phyloP scores from a whole-genome alignment of 73 alveolate genomes.

The Symbiodinium pilosum region DNA sequence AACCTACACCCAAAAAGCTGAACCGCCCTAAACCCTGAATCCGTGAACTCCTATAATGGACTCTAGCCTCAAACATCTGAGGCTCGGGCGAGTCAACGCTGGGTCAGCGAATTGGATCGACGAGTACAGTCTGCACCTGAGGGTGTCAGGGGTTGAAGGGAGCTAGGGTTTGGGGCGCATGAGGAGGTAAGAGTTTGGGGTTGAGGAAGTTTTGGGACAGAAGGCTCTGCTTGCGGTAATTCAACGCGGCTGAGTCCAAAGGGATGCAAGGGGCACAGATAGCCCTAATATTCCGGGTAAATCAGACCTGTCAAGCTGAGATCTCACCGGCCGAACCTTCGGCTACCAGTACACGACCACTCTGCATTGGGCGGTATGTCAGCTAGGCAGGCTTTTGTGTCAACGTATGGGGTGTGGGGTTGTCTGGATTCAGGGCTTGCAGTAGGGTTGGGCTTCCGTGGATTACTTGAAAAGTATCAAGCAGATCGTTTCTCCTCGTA shows the following conservation, averaged over 20 bases:
- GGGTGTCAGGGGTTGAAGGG: too few species aligned
- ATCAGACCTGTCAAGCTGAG: too few species aligned
- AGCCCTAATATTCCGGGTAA: too few species aligned
- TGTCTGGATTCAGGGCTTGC: neutral
- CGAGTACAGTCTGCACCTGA: neutral
- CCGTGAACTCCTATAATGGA: neutral
- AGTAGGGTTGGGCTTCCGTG: too few species aligned
- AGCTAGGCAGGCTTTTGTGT: constrained; percentile 32
- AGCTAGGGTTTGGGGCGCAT: too few species aligned
- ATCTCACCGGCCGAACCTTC: neutral
- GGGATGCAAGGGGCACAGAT: too few species aligned
- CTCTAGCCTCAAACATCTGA: neutral
- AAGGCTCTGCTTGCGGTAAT: too few species aligned
- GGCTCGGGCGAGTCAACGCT: neutral
- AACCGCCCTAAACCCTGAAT: neutral
- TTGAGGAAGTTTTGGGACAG: too few species aligned
- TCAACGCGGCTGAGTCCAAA: too few species aligned
- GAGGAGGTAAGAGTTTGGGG: too few species aligned
- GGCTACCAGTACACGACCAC: constrained; percentile 90
- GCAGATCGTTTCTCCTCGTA: too few species aligned
- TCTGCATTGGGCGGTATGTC: constrained; percentile 86
- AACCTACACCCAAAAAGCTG: neutral
- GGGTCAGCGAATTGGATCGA: neutral
- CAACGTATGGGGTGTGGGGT: neutral
- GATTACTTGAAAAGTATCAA: too few species aligned